These are phyloP conservation scores for Leishmania mexicana DNA, from an alignment of 208 protist genomes.

Conservation along the genomic window DNA sequence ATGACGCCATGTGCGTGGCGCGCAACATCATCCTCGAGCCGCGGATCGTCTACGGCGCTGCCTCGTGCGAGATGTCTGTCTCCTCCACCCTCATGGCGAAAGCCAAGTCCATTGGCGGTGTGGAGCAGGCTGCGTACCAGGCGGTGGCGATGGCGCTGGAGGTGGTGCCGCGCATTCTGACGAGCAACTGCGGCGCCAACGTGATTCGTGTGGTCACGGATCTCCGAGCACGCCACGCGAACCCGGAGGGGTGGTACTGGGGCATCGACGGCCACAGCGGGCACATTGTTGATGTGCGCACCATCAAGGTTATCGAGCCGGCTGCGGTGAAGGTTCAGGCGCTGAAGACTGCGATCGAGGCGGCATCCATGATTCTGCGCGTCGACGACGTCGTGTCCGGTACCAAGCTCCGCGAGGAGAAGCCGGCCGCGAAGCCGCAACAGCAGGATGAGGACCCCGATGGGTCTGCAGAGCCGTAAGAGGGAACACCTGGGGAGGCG, in stretches of 20 bases:
- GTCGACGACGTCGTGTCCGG: constrained; percentile 99
- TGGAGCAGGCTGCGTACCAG: constrained; percentile 97
- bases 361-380: constrained; percentile 98
- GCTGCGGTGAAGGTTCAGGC: constrained; percentile 98
- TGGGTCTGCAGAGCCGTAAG: constrained; percentile 39
- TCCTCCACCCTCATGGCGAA: constrained; percentile 93
- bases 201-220: constrained; percentile 98
- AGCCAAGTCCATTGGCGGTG: constrained; percentile 95
- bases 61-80: constrained; percentile 98
- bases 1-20: constrained; percentile 99
- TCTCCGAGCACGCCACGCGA: constrained; percentile 95
- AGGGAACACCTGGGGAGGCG: not conserved
- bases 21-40: constrained; percentile 98
- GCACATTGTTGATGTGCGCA: constrained; percentile 95
- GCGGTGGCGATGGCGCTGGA: constrained; percentile 96
- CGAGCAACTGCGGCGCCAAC: constrained; percentile 99
- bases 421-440: constrained; percentile 50
- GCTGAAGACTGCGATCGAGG: constrained; percentile 98
- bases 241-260: constrained; percentile 89
- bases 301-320: constrained; percentile 98
- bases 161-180: constrained; percentile 98
- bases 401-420: constrained; percentile 83
- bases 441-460: constrained; percentile 70
- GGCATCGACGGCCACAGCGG: constrained; percentile 98
- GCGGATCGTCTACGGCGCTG: constrained; percentile 98